Base-by-base conservation (phyloP, 2,329 filamentous ascomycete species). In the Chrysoporthe puriensis region DNA sequence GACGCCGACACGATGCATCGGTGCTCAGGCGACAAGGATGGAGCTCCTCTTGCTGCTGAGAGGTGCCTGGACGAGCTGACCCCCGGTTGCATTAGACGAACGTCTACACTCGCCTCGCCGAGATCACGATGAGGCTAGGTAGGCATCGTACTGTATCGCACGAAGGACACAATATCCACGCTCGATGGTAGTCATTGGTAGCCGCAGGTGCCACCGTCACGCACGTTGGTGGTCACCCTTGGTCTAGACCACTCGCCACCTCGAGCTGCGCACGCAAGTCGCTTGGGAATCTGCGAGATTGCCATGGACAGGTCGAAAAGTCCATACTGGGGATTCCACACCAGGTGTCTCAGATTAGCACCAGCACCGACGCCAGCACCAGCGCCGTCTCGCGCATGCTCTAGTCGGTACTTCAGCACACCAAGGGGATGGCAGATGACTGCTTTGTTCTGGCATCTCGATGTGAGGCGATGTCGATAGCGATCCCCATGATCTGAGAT, bases 1-100 rank as follows among this genome's bases (percentile, higher is more conserved):
- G 60, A 50, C 60, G 11, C 36, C 50, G 60, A 36, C 60, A 50
- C 18, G 44, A 44, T 32, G 18, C 60, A 62, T 62, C 60, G 26
- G 50, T 34, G 32, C 7, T 18, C 11, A 13, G 60, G 44, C 43
- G 43, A 52, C 60, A 62, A 44, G 60, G 60, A 62, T 62, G 11
- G 2, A 36, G 43, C 44, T 11, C 43, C 44, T 60, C 40, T 26
- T 18, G 54, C 16, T 40, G 21, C 50, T 54, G 26, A 54, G 32
- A 16, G 32, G 13, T 54, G 21, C 26, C 50, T 16, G 7, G 50
- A 54, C 26, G 8, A 16, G 26, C 26, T 2, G 13, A 13, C 50
- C 26, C 50, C 50, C 11, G 46, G 46, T 50, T 21, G 26, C 26
- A 26, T 26, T 26, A 26, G 26, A 26, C 26, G 4, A 34, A 5